A percentile compares a stretch with the other conserved stretches of the same genome.
These are phyloP conservation scores for Serendipita sp. DNA, from an alignment of 768 basidiomycete genomes.

Conservation along the genomic window DNA sequence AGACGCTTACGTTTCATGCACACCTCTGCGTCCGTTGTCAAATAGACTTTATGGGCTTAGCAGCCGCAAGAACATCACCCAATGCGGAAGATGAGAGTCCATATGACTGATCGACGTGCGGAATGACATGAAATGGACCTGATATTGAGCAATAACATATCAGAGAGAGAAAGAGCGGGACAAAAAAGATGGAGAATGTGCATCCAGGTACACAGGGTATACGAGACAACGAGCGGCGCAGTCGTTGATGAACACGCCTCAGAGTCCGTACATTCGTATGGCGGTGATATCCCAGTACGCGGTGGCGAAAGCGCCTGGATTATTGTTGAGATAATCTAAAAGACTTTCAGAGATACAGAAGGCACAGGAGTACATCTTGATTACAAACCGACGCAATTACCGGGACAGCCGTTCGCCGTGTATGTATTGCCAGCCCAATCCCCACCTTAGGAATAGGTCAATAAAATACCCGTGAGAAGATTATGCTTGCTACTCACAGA, in stretches of 20 bases:
- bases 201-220: too few relatives aligned
- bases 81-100: too few relatives aligned
- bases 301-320: constrained; percentile 47
- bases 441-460: constrained; percentile 27
- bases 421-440: constrained; percentile 42
- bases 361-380: constrained; percentile 9
- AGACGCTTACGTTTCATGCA: too few relatives aligned
- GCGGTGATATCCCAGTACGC: constrained; percentile 61
- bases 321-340: constrained; percentile 33
- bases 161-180: too few relatives aligned
- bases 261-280: constrained; percentile 32
- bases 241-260: not conserved
- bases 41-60: too few relatives aligned
- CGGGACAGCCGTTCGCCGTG: constrained; percentile 8
- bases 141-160: too few relatives aligned
- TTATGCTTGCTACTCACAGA: constrained; percentile 29
- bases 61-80: too few relatives aligned
- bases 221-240: too few relatives aligned
- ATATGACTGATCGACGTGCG: too few relatives aligned
- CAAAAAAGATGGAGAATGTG: too few relatives aligned
- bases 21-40: too few relatives aligned
- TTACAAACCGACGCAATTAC: constrained; percentile 6
- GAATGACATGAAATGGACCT: too few relatives aligned
- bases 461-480: not conserved
- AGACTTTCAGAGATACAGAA: constrained; percentile 17